A percentile compares a stretch with the other conserved stretches of the same genome.
These are phyloP conservation scores for Penicillium glabrum DNA, from an alignment of 2,329 filamentous ascomycete species.

Conservation along the genomic window DNA sequence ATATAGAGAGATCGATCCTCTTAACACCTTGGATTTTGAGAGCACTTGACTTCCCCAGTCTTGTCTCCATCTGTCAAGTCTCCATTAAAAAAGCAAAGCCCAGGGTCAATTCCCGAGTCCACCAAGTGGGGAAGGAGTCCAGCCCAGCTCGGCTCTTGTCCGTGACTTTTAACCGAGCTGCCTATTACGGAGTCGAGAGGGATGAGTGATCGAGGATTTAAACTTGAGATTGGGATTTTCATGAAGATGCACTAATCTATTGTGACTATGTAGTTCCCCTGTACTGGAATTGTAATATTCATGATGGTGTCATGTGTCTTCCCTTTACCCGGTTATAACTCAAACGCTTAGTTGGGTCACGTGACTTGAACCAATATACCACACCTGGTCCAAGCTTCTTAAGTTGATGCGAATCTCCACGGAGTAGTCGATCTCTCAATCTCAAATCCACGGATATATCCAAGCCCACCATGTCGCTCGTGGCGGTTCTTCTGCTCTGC, in stretches of 20 bases:
- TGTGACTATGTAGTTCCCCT: no score
- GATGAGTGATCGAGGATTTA: no score
- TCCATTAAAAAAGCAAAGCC: not conserved
- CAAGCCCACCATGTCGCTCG: slow-evolving; percentile 14
- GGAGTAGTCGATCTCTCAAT: not conserved
- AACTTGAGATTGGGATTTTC: no score
- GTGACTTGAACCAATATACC: not conserved
- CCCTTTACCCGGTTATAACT: not conserved
- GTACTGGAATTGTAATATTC: no score
- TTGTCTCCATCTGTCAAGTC: not conserved
- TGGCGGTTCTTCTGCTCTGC: slow-evolving; percentile 19
- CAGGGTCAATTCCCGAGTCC: not conserved
- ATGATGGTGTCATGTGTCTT: no score
- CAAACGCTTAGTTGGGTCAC: not conserved
- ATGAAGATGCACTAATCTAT: no score
- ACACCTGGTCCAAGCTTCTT: not conserved
- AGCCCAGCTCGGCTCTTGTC: not conserved
- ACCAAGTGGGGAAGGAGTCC: not conserved
- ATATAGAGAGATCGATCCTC: no score
- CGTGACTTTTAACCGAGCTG: not conserved
- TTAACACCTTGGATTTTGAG: no score
- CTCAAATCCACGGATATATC: not conserved
- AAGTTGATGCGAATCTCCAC: not conserved
- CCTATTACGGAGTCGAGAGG: not conserved
- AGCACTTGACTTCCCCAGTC: not conserved